Percentiles rank a stretch among this genome's conserved stretches.
Conservation (phyloP, 202 grass and related monocot genomes). For the Miscanthus sacchariflorus region DNA sequence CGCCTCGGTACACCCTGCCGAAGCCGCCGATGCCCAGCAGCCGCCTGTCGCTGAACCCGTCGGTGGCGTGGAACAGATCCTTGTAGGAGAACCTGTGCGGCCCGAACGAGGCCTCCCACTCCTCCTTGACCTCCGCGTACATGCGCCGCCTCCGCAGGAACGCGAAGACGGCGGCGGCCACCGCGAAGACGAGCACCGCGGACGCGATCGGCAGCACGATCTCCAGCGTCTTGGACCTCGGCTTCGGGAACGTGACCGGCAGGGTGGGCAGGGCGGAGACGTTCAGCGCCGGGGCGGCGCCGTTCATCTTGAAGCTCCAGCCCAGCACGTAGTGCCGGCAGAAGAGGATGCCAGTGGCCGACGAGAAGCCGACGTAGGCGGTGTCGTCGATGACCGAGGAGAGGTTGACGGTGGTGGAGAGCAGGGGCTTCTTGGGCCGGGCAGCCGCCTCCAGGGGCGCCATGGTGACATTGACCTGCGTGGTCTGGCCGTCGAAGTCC, state of each 20-base stretch:
- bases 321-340: constrained; percentile 68
- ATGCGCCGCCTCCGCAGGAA: constrained; percentile 51
- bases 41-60: constrained; percentile 73
- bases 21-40: constrained; percentile 94
- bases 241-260: constrained; percentile 54
- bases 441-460: constrained; percentile 45
- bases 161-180: constrained; percentile 35
- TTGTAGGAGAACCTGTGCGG: constrained; percentile 74
- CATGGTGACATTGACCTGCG: constrained; percentile 63
- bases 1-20: constrained; percentile 82
- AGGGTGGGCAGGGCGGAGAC: constrained; percentile 50
- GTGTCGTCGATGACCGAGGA: constrained; percentile 56
- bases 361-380: constrained; percentile 70
- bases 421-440: constrained; percentile 50
- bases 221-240: constrained; percentile 47
- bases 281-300: constrained; percentile 56
- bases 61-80: constrained; percentile 86
- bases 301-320: constrained; percentile 68
- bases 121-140: constrained; percentile 64
- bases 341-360: constrained; percentile 56
- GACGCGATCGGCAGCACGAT: constrained; percentile 58
- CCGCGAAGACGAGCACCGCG: constrained; percentile 46
- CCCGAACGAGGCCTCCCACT: constrained; percentile 59
- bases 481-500: constrained; percentile 60
- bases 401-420: constrained; percentile 60